A percentile compares a stretch with the other conserved stretches of the same genome.
Evolutionary conservation across 1,284 basidiomycete genomes (phyloP).

Genomic region (Microbotryum silenes-acaulis): DNA sequence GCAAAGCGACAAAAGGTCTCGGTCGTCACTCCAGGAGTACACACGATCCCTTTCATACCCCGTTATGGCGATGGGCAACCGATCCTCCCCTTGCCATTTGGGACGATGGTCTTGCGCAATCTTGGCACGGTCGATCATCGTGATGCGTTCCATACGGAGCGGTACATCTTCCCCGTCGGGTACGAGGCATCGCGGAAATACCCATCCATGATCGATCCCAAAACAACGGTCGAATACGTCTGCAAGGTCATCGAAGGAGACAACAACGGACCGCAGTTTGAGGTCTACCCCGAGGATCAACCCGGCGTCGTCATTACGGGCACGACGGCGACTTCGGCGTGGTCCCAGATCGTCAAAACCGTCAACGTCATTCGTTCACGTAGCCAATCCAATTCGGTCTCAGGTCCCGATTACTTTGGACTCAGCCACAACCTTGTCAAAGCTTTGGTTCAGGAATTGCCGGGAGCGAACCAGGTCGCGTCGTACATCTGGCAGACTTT

Average conservation of each 20-base stretch:
- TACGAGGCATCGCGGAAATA: constrained; percentile 69
- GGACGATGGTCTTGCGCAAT: constrained; percentile 67
- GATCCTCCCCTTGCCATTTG: constrained; percentile 63
- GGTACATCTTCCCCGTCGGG: constrained; percentile 74
- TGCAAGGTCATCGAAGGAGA: constrained; percentile 74
- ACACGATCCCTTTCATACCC: constrained; percentile 63
- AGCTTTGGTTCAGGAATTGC: constrained; percentile 69
- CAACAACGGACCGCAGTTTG: constrained; percentile 64
- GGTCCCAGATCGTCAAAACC: constrained; percentile 67
- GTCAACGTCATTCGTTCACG: constrained; percentile 66
- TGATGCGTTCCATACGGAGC: constrained; percentile 64
- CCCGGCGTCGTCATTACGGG: constrained; percentile 61
- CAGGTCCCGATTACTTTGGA: constrained; percentile 74
- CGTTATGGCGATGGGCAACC: constrained; percentile 57
- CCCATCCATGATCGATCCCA: constrained; percentile 60
- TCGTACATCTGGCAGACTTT: constrained; percentile 77
- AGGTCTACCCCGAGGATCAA: constrained; percentile 59
- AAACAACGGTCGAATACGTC: constrained; percentile 59
- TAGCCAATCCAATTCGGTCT: constrained; percentile 71
- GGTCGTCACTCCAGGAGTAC: constrained; percentile 62
- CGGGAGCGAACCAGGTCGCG: constrained; percentile 56
- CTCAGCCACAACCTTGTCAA: constrained; percentile 74
- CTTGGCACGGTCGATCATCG: constrained; percentile 46
- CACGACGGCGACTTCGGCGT: constrained; percentile 72
- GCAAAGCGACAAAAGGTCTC: constrained; percentile 68